These are phyloP conservation scores for Geotrichum carabidarum DNA, from an alignment of 1,139 yeast genomes.

Conservation along the genomic window DNA sequence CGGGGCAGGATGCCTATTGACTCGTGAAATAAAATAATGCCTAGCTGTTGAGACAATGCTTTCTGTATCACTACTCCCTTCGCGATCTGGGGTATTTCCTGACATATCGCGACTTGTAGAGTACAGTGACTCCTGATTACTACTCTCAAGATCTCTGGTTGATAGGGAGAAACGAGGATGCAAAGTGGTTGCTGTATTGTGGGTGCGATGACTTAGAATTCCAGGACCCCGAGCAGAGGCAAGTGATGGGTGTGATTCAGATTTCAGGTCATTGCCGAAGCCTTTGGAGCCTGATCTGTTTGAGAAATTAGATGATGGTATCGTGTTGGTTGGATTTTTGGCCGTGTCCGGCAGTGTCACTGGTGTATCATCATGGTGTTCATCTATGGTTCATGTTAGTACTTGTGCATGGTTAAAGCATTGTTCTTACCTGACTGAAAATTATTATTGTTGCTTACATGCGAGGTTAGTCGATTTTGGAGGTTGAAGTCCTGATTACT, in stretches of 20 bases:
- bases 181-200: background rate
- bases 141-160: background rate
- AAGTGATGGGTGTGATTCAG: background rate
- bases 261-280: background rate
- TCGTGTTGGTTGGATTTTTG: background rate
- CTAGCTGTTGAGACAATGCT: slow-evolving; percentile 28
- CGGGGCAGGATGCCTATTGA: slow-evolving; percentile 25
- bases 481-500: background rate
- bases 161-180: background rate
- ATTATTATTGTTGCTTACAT: slow-evolving; percentile 5
- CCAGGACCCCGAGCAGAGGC: background rate
- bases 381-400: slow-evolving; percentile 3
- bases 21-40: slow-evolving; percentile 24
- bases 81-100: slow-evolving; percentile 23
- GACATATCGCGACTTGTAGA: slow-evolving; percentile 4
- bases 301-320: background rate
- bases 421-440: background rate
- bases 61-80: slow-evolving; percentile 32
- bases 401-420: background rate
- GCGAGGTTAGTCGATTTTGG: slow-evolving; percentile 1
- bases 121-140: slow-evolving; percentile 5
- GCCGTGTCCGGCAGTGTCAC: background rate
- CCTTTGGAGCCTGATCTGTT: background rate
- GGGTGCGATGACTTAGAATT: background rate
- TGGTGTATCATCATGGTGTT: slow-evolving; percentile 5